Base-by-base conservation (phyloP, 129 eudicot species). In the Lactuca sativa region DNA sequence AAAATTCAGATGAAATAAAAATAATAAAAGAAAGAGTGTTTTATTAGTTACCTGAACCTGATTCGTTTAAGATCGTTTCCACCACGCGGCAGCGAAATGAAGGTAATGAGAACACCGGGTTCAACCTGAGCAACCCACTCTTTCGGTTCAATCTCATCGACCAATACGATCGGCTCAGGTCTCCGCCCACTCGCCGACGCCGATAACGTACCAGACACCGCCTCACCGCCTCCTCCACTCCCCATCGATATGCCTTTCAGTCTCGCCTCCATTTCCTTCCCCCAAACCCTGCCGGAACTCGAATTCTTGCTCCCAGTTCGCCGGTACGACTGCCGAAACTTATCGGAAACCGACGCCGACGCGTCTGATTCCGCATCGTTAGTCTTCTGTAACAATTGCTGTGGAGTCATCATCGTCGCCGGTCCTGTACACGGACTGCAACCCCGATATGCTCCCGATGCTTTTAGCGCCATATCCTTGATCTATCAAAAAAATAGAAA, bases 11-110 rank as follows among this genome's bases (percentile, higher is more conserved):
- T 13, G 41, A 59, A 32, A 36, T 32, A 12, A n/a, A 7, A 14
- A 11, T 4, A 11, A 4, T 11, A 36, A 4, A 36, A 36, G 6
- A 4, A 36, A 36, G 38, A 36, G 38, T 36, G 38, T 40, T 40
- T 40, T 40, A 12, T 2, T 70, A 53, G 15, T 66, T 77, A 91
- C 97, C 88, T 92, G 83, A 92, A 92, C 21, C 96, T 96, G 71
- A 92, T 92, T 2, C 92, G 82, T 84, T 86, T 92, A 31, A 92
- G 98, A 67, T 88, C 89, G 72, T 92, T 92, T 32, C 95, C 98
- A 44, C 95, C 91, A 55, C 83, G 75, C 4, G 91, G 95, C 69
- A 88, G 51, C 4, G 91, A 82, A 31, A 88, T 77, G 56, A 88
- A 88, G 3, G 90, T 88, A 36, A 88, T 88, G n/a, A 82, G 70